Conservation (phyloP, 2,329 filamentous ascomycete species). For the Dactylellina drechsleri region DNA sequence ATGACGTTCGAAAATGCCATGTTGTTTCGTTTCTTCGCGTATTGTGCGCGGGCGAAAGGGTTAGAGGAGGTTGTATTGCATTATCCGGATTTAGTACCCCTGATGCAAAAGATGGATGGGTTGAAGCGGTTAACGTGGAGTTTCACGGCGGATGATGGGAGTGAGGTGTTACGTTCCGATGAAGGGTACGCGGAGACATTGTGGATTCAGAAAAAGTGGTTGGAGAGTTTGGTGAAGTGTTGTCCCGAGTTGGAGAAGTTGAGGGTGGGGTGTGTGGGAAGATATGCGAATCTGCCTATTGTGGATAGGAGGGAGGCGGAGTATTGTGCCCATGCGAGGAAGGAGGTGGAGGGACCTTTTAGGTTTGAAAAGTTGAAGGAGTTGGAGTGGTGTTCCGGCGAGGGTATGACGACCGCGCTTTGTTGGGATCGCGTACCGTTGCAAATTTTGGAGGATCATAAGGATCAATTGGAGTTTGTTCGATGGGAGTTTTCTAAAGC, state of each 20-base stretch:
- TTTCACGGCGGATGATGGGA: conserved; percentile 16
- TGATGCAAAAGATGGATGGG: conserved; percentile 23
- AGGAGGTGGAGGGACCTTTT: background rate
- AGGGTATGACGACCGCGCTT: background rate
- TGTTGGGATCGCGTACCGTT: conserved; percentile 8
- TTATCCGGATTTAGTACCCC: conserved; percentile 46
- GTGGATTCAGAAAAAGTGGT: conserved; percentile 32
- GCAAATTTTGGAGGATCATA: conserved; percentile 14
- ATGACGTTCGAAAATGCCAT: conserved; percentile 43
- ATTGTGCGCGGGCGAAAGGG: conserved; percentile 20
- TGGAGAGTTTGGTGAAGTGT: conserved; percentile 34
- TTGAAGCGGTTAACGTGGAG: conserved; percentile 46
- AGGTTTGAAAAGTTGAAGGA: conserved; percentile 30
- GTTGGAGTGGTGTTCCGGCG: conserved; percentile 26
- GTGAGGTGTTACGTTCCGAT: background rate
- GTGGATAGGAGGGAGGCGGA: conserved; percentile 30
- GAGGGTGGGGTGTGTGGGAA: conserved; percentile 13
- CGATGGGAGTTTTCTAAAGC: conserved; percentile 12
- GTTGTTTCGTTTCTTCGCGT: conserved; percentile 37
- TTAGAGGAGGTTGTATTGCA: conserved; percentile 35
- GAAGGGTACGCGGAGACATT: conserved; percentile 27
- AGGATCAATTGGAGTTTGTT: conserved; percentile 15
- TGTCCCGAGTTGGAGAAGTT: conserved; percentile 24
- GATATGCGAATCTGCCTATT: conserved; percentile 22
- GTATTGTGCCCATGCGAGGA: background rate